Conservation (phyloP, 257 asterid genomes). For the Jacaranda copaia region DNA sequence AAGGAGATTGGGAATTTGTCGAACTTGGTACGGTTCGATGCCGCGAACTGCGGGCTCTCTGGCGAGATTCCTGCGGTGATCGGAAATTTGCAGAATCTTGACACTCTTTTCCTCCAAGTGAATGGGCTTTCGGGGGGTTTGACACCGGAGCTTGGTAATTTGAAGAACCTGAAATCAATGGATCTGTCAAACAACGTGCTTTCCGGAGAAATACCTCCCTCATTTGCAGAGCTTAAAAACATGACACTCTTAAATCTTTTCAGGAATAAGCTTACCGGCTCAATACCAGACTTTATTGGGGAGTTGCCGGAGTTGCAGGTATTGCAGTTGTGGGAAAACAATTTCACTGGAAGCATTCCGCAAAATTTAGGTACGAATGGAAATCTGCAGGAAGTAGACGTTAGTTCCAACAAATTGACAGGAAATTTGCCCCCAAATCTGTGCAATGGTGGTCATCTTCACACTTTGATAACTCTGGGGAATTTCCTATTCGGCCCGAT, state of each 20-base stretch:
- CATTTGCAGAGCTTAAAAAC: constrained; percentile 67
- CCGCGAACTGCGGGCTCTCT: constrained; percentile 73
- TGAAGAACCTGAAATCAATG: constrained; percentile 67
- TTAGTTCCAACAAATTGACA: constrained; percentile 78
- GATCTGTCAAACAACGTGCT: constrained; percentile 80
- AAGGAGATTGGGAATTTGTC: constrained; percentile 75
- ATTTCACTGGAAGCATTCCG: constrained; percentile 84
- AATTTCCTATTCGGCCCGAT: constrained; percentile 81
- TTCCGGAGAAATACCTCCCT: constrained; percentile 65
- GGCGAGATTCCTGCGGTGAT: constrained; percentile 77
- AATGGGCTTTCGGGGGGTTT: constrained; percentile 64
- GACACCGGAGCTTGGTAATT: constrained; percentile 63
- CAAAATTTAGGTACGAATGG: constrained; percentile 69
- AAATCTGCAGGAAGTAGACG: constrained; percentile 61
- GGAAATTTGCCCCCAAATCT: constrained; percentile 72
- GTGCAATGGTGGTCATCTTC: constrained; percentile 63
- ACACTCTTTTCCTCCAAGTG: constrained; percentile 79
- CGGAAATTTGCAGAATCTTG: constrained; percentile 63
- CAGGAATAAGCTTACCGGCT: constrained; percentile 76
- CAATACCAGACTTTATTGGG: constrained; percentile 74
- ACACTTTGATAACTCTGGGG: constrained; percentile 64
- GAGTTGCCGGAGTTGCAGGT: constrained; percentile 76
- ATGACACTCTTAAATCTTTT: constrained; percentile 73
- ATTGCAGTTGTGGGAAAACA: constrained; percentile 84
- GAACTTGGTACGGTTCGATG: constrained; percentile 60